phyloP scores from a whole-genome alignment of 1,284 basidiomycete genomes.

The Moniliophthora roreri region DNA sequence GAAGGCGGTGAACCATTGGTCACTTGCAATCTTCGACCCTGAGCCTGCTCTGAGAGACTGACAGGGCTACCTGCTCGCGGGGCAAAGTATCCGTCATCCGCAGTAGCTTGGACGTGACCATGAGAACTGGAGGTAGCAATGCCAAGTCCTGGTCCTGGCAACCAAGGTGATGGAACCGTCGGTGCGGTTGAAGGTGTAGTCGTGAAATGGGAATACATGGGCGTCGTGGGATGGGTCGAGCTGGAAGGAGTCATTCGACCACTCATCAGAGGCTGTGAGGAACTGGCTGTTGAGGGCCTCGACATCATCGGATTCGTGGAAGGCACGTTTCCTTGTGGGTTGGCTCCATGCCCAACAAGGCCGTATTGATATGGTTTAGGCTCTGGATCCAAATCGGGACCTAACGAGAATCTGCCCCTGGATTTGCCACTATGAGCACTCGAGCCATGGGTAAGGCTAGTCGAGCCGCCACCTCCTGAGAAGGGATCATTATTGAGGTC shows the following conservation, averaged over 20 bases:
- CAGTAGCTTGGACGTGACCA: neutral
- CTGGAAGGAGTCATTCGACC: neutral
- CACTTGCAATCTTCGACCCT: neutral
- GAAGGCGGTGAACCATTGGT: conserved; percentile 6
- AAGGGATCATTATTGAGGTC: conserved; percentile 17
- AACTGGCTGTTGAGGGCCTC: conserved; percentile 41
- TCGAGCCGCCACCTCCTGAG: neutral
- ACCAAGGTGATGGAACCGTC: neutral
- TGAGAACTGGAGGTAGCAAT: neutral
- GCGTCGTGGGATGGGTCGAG: neutral
- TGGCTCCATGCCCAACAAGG: conserved; percentile 42
- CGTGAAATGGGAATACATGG: conserved; percentile 2
- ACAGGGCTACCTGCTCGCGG: neutral
- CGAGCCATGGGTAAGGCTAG: neutral
- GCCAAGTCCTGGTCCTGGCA: neutral
- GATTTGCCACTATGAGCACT: conserved; percentile 14
- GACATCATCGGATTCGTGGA: conserved; percentile 31
- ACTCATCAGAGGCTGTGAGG: conserved; percentile 25
- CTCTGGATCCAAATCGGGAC: conserved; percentile 27
- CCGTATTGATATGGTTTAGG: conserved; percentile 54
- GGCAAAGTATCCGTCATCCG: neutral
- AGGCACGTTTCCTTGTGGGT: conserved; percentile 26
- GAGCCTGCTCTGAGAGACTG: neutral
- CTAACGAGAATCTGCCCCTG: conserved; percentile 23
- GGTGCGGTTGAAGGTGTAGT: conserved; percentile 6